A percentile compares a stretch with the other conserved stretches of the same genome.
Evolutionary conservation across 2,329 filamentous ascomycete species (phyloP).

Genomic region (Neoascochyta sp.): DNA sequence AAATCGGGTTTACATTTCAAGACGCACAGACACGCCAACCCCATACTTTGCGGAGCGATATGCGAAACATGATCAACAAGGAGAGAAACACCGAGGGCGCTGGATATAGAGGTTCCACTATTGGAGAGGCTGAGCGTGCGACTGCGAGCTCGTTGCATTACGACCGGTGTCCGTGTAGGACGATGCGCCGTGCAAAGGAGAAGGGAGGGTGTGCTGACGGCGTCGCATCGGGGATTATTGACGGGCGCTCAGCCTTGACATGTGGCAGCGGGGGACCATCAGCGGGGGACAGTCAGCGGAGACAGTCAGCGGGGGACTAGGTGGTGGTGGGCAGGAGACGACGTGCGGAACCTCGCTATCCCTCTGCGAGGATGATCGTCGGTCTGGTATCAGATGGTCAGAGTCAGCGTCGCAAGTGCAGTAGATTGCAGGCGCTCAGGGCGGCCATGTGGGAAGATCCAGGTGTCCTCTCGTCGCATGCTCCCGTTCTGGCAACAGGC

Average conservation of each 20-base stretch:
- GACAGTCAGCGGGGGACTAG: too few relatives aligned
- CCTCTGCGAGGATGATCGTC: slow-evolving; percentile 5
- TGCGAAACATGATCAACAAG: slow-evolving; percentile 4
- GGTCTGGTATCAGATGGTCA: slow-evolving; percentile 1
- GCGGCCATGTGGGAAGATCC: slow-evolving; percentile 1
- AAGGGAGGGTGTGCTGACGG: slow-evolving; percentile 30
- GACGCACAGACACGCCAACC: slow-evolving; percentile 13
- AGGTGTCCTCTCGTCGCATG: too few relatives aligned
- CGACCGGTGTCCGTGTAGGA: too few relatives aligned
- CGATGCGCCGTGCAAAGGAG: slow-evolving; percentile 3
- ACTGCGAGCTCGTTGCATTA: slow-evolving; percentile 4
- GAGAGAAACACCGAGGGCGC: slow-evolving; percentile 7
- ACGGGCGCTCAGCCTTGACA: slow-evolving; percentile 33
- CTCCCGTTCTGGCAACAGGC: too few relatives aligned
- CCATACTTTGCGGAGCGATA: slow-evolving; percentile 13
- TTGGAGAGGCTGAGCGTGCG: slow-evolving; percentile 4
- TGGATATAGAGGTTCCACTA: too few relatives aligned
- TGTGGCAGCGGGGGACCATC: slow-evolving; percentile 15
- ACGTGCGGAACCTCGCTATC: slow-evolving; percentile 1
- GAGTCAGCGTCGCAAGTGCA: slow-evolving; percentile 6
- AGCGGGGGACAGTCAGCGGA: slow-evolving; percentile 6
- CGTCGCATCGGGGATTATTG: slow-evolving; percentile 20
- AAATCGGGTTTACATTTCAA: slow-evolving; percentile 2
- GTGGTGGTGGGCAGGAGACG: too few relatives aligned
- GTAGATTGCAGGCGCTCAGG: too few relatives aligned